Base-by-base conservation (phyloP, 2,329 filamentous ascomycete genomes). In the Microdochium paspali region DNA sequence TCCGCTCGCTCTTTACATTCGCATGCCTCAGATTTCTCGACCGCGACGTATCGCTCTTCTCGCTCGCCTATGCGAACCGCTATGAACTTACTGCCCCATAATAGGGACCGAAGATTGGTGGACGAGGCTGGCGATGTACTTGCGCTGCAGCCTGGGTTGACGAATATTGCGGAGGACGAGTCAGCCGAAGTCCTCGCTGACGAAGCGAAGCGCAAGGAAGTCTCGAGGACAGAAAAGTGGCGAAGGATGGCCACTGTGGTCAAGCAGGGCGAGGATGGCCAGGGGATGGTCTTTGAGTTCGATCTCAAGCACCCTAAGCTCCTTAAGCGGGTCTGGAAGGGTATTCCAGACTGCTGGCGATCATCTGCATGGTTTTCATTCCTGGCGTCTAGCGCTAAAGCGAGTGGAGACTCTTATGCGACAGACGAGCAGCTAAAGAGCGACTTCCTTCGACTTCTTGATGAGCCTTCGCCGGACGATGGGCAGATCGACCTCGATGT, bases 401-500 rank as follows among this genome's bases (percentile, higher is more conserved):
- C 75, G 51, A 73, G 79, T 52, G 67, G 73, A 45, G 73, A 79
- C 49, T 53, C 55, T n/a, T 80, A 77, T 45, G 77, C 79, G 3
- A 73, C 80, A 0, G 87, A 93, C 48, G 79, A 84, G 35, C 76
- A 87, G 48, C 76, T 97, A 44, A 80, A 89, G 32, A 72, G 76
- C 39, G 73, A 78, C 25, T 95, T 89, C 61, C 78, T 87, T 61
- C 77, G 80, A 40, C 76, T 94, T 24, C 84, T 94, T 59, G 72
- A 81, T 15, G 70, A 82, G 50, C 80, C 80, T 47, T 95, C 87
- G 2, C 83, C 89, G 1, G 93, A 98, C 61, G 93, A 98, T 64
- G 83, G 91, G 21, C 93, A 98, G 67, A 98, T 98, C 57, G 93
- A 98, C 64, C 80, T 97, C 40, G 93, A 98, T 63, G 93, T 98